Evolutionary conservation across 805 yeast genomes (phyloP).

Genomic region (Candida suzukii): DNA sequence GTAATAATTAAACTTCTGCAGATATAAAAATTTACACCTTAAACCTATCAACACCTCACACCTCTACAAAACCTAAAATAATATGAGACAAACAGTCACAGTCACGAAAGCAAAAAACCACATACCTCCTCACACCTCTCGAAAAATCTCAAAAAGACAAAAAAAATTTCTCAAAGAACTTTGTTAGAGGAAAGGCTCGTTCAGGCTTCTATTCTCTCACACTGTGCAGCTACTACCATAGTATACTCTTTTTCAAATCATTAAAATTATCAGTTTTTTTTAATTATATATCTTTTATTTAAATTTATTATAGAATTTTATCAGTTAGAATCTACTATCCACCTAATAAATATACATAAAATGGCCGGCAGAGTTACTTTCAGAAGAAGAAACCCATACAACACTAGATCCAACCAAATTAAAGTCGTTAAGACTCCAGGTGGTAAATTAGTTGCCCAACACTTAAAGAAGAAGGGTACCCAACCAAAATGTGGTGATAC

Average conservation of each 20-base stretch:
- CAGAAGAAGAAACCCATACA: conserved; percentile 99
- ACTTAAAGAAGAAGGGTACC: conserved; percentile 85
- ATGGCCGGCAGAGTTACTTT: conserved; percentile 99
- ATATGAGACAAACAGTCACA: background rate
- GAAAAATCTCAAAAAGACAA: background rate
- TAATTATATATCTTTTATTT: too few relatives aligned
- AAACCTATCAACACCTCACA: too few relatives aligned
- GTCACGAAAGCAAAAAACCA: background rate
- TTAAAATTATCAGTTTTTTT: too few relatives aligned
- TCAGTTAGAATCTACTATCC: background rate
- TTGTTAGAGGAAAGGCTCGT: background rate
- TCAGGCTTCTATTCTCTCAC: background rate
- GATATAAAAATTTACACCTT: too few relatives aligned
- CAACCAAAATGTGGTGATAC: conserved; percentile 88
- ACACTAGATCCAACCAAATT: conserved; percentile 99
- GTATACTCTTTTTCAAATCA: background rate
- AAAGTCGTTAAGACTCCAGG: conserved; percentile 99
- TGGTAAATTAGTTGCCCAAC: conserved; percentile 97
- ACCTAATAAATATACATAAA: conserved; percentile 16
- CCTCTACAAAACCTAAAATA: too few relatives aligned
- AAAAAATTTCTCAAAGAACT: background rate
- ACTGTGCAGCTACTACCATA: background rate
- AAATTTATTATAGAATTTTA: too few relatives aligned
- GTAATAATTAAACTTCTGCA: too few relatives aligned
- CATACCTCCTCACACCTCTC: background rate